phyloP scores from a whole-genome alignment of 1,284 basidiomycete genomes.

The Pholiota adiposa region DNA sequence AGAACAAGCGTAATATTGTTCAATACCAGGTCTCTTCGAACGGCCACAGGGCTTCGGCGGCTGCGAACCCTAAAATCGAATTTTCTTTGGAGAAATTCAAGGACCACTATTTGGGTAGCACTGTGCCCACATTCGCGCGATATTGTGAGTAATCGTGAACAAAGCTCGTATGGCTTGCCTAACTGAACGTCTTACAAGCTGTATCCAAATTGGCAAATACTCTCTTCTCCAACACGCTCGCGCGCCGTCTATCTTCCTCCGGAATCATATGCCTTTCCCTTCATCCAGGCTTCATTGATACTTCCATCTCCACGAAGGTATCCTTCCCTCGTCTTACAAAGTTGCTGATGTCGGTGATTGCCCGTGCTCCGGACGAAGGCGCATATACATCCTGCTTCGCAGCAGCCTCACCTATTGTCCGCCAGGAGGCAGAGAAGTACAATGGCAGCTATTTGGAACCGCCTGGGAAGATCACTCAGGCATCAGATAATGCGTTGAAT shows the following conservation, averaged over 20 bases:
- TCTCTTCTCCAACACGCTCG: conserved; percentile 41
- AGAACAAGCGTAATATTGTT: neutral
- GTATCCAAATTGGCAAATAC: conserved; percentile 44
- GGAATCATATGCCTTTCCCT: conserved; percentile 30
- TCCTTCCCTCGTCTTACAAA: conserved; percentile 19
- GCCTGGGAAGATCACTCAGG: conserved; percentile 31
- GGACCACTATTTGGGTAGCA: conserved; percentile 31
- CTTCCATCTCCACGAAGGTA: conserved; percentile 31
- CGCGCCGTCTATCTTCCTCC: conserved; percentile 31
- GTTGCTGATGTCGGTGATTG: conserved; percentile 30
- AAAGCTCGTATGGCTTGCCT: neutral
- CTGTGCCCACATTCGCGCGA: conserved; percentile 31
- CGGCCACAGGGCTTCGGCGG: conserved; percentile 20
- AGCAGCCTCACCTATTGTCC: conserved; percentile 39
- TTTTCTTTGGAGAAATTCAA: conserved; percentile 48
- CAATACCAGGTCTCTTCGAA: conserved; percentile 22
- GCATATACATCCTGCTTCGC: conserved; percentile 48
- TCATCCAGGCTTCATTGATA: conserved; percentile 44
- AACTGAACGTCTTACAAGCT: neutral
- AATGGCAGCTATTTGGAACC: conserved; percentile 46
- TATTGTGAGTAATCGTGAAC: conserved; percentile 45
- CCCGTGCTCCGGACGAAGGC: conserved; percentile 39
- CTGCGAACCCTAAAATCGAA: conserved; percentile 21
- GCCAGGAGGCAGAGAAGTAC: conserved; percentile 37
- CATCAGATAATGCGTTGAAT: conserved; percentile 30